Conservation (phyloP, 2,329 filamentous ascomycete genomes). For the Colletotrichum falcatum region DNA sequence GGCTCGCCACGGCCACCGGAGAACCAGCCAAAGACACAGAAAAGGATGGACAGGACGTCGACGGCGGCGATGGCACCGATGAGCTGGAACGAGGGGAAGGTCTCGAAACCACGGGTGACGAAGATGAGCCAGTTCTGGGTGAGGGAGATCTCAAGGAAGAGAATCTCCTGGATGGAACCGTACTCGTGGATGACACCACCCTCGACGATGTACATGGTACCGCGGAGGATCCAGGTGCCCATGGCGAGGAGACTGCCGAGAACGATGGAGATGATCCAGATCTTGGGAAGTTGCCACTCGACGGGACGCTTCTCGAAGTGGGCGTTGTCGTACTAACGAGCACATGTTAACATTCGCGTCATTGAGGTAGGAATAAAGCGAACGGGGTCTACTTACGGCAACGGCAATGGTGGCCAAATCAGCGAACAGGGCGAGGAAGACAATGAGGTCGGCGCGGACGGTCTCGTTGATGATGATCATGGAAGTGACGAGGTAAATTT, state of each 20-base stretch:
- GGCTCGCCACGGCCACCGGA: conserved; percentile 59
- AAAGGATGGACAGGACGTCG: conserved; percentile 78
- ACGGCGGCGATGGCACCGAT: conserved; percentile 78
- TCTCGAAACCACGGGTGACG: conserved; percentile 79
- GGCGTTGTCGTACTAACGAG: conserved; percentile 75
- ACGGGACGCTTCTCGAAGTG: conserved; percentile 80
- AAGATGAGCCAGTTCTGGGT: conserved; percentile 86
- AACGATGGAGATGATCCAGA: conserved; percentile 80
- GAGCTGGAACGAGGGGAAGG: conserved; percentile 81
- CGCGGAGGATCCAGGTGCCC: conserved; percentile 80
- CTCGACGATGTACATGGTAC: conserved; percentile 74
- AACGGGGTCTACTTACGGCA: conserved; percentile 52
- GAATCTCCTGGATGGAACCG: conserved; percentile 78
- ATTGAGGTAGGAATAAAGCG: rapidly evolving
- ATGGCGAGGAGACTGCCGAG: conserved; percentile 76
- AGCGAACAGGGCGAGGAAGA: conserved; percentile 84
- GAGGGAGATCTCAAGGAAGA: conserved; percentile 79
- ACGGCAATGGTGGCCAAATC: conserved; percentile 84
- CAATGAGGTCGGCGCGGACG: conserved; percentile 77
- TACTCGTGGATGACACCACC: conserved; percentile 82
- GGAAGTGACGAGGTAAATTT: conserved; percentile 81
- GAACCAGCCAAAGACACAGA: conserved; percentile 82
- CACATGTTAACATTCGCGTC: conserved; percentile 4
- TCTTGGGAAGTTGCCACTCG: conserved; percentile 85
- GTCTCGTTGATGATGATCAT: conserved; percentile 87